Base-by-base conservation (phyloP, 2,329 filamentous ascomycete species). In the Calonectria crousiana region DNA sequence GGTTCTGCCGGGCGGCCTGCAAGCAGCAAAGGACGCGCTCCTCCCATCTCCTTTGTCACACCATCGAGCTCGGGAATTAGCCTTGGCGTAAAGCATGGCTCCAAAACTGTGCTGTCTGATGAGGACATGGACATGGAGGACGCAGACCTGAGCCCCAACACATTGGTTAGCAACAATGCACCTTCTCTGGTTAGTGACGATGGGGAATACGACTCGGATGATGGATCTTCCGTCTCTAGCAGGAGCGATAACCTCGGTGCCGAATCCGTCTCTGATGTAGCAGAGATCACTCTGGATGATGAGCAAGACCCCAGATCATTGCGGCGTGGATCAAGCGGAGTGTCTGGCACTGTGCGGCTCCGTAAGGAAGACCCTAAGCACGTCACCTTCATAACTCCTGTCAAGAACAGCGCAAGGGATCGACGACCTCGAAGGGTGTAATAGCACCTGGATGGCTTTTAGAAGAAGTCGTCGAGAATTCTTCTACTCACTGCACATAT, bases 111-210 rank as follows among this genome's bases (percentile, higher is more conserved):
- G 56, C 72, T 84, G 28, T 84, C 81, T 18, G 87, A 85, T 76
- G 89, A 89, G 76, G 89, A 89, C 69, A 85, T 88, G 58, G 89
- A 91, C 71, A 87, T 92, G 81, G 83, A 84, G 38, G 90, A 92
- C 69, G 87, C 88, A 60, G 91, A 94, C 69, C 84, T 94, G 72
- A 95, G 93, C 79, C 93, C 93, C 6, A 92, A 92, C 79, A 93
- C 93, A 0, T 85, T 92, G 56, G 88, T 93, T 66, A 94, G 93
- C 83, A 95, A 95, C 83, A 94, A 94, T 77, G 93, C 94, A 11
- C 94, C 94, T 28, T 95, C 93, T 79, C 88, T 96, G 64, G 93
- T 95, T 81, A 95, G 93, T 84, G 94, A 96, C 84, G 93, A 95
- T 81, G 93, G 93, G 78, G 94, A 95, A 82, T 95, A 94, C 78